Evolutionary conservation across 176 grass and related monocot genomes (phyloP).

Genomic region (Oryza glaberrima): DNA sequence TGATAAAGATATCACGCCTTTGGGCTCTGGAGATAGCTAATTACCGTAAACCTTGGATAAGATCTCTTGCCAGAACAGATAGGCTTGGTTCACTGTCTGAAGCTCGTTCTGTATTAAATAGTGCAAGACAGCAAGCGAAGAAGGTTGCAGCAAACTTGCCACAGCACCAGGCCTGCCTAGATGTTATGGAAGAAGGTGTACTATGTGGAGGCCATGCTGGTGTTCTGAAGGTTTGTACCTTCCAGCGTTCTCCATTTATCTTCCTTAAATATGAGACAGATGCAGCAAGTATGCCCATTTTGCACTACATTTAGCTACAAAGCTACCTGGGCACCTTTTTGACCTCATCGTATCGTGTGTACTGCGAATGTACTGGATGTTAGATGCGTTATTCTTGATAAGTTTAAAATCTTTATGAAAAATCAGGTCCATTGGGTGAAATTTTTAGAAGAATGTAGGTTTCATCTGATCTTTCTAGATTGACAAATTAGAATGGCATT

Average conservation of each 20-base stretch:
- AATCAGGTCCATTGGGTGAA: not conserved
- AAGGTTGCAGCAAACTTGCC: slow-evolving; percentile 76
- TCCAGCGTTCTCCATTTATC: not conserved
- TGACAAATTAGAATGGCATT: slow-evolving; percentile 5
- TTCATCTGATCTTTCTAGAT: slow-evolving; percentile 7
- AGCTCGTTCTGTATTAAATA: slow-evolving; percentile 68
- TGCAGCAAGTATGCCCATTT: not conserved
- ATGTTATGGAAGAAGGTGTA: slow-evolving; percentile 81
- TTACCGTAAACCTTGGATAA: slow-evolving; percentile 77
- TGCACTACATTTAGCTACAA: not conserved
- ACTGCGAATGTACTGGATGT: slow-evolving; percentile 4
- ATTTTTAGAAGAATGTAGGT: slow-evolving; percentile 5
- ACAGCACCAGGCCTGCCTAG: slow-evolving; percentile 79
- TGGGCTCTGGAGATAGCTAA: slow-evolving; percentile 91
- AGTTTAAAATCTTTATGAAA: not conserved
- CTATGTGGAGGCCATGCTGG: slow-evolving; percentile 83
- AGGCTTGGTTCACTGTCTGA: slow-evolving; percentile 81
- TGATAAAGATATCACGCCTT: slow-evolving; percentile 67
- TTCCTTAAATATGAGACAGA: not conserved
- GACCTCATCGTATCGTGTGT: not conserved
- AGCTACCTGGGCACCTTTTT: slow-evolving; percentile 5
- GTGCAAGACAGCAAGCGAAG: slow-evolving; percentile 68
- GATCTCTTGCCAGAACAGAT: slow-evolving; percentile 78
- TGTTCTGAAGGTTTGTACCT: slow-evolving; percentile 70
- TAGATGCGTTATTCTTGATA: not conserved